A percentile compares a stretch with the other conserved stretches of the same genome.
phyloP scores from a whole-genome alignment of 169 alveolate genomes.

The Plasmodium chabaudi region DNA sequence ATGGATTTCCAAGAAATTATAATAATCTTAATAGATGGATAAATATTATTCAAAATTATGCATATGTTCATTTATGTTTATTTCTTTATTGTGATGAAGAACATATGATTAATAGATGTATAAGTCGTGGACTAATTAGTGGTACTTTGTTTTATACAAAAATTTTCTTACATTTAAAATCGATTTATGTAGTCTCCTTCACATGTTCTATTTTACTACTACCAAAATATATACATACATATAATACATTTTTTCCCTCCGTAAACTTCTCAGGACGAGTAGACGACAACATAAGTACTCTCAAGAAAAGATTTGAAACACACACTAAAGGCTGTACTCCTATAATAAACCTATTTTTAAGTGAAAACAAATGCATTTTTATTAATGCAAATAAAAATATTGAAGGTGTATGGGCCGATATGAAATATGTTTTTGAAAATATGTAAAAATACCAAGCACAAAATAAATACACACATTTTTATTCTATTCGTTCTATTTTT shows the following conservation, averaged over 20 bases:
- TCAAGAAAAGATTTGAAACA: slow-evolving; percentile 93
- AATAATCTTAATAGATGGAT: slow-evolving; percentile 92
- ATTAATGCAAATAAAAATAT: slow-evolving; percentile 86
- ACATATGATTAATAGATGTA: slow-evolving; percentile 76
- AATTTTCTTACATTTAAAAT: background rate
- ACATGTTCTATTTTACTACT: background rate
- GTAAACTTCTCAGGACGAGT: slow-evolving; percentile 89
- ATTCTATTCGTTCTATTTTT: background rate
- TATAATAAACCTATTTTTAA: slow-evolving; percentile 89
- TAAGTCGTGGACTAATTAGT: slow-evolving; percentile 75
- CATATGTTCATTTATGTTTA: slow-evolving; percentile 79
- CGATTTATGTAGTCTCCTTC: background rate
- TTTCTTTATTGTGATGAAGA: slow-evolving; percentile 81
- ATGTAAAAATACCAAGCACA: slow-evolving; percentile 15
- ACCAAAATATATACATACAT: background rate
- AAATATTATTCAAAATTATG: slow-evolving; percentile 76
- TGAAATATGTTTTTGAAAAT: slow-evolving; percentile 68
- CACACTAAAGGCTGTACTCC: slow-evolving; percentile 94
- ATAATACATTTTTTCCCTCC: background rate
- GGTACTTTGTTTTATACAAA: slow-evolving; percentile 40
- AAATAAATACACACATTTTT: background rate
- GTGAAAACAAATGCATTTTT: slow-evolving; percentile 86
- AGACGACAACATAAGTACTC: slow-evolving; percentile 95
- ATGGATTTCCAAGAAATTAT: slow-evolving; percentile 97
- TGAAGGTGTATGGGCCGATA: slow-evolving; percentile 86